These are phyloP conservation scores for Eutypa lata DNA, from an alignment of 2,329 filamentous ascomycete species.

Conservation along the genomic window DNA sequence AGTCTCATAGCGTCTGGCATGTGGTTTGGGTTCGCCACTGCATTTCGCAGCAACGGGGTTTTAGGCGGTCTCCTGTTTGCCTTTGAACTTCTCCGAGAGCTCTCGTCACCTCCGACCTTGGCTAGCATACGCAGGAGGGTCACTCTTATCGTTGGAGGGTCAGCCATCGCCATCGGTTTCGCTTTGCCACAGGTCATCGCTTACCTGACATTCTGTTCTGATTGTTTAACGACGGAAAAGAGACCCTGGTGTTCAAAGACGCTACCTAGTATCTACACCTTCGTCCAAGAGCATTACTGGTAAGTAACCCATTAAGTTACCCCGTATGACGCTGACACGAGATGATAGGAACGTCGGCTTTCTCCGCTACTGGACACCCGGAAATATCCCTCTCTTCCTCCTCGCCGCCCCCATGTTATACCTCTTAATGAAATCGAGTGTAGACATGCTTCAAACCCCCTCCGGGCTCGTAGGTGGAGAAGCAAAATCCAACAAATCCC, in stretches of 20 bases:
- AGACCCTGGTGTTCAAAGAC: conserved; percentile 71
- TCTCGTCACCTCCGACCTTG: conserved; percentile 31
- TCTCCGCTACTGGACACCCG: conserved; percentile 82
- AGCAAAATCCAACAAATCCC: background rate
- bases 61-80: conserved; percentile 77
- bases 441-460: conserved; percentile 30
- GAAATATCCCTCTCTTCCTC: conserved; percentile 84
- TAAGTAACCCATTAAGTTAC: conserved; percentile 42
- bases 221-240: conserved; percentile 27
- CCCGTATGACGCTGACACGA: conserved; percentile 16
- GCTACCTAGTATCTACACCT: conserved; percentile 87
- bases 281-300: conserved; percentile 90
- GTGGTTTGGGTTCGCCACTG: conserved; percentile 68
- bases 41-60: conserved; percentile 81
- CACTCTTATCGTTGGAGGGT: conserved; percentile 63
- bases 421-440: conserved; percentile 62
- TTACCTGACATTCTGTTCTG: conserved; percentile 66
- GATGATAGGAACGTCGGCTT: conserved; percentile 75
- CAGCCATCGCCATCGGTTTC: conserved; percentile 64
- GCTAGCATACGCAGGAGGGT: conserved; percentile 49
- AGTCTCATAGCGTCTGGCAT: conserved; percentile 61
- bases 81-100: conserved; percentile 40
- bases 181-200: conserved; percentile 71
- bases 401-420: conserved; percentile 75
- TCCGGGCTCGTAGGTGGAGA: background rate